Evolutionary conservation across 169 alveolate species (phyloP), one percentile per base, ranked within the genome.

Genomic region (Babesia bovis): DNA sequence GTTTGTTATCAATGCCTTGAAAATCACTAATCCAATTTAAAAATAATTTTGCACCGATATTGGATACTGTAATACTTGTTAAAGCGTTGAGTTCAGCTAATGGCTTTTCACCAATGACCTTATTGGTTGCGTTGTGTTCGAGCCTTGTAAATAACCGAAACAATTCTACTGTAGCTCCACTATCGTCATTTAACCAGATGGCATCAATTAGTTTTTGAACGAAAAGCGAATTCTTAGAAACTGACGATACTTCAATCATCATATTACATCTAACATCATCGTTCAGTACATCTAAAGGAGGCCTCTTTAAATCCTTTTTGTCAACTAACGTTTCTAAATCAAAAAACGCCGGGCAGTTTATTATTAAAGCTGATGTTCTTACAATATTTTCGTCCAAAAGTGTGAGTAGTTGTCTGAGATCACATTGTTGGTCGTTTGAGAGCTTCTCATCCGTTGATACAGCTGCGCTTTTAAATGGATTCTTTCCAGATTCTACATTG

Each of bases 171-270:
- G 28, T 55, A 30, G 81, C 52, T 5, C 32, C 72, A 10, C 12
- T 49, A 10, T 63, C 71, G 67, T 76, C 85, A 21, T 59, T 76
- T 13, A 66, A 35, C 78, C 71, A 52, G 73, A 76, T 76, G 40
- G 42, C 69, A 5, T 17, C 21, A 9, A 63, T 23, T 36, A 76
- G 12, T 0, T 52, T 36, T 47, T 67, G 72, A 44, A 76, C 58
- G 55, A 21, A 76, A 9, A 35, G 15, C 49, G 57, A 44, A 25
- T 66, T 76, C 12, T 60, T 60, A 15, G 49, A 17, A 17, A 44
- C 67, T 2, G 35, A 28, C 50, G 36, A 15, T 1, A 32, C 21
- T 47, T 76, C 85, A 1, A 50, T 41, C 26, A 76, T 35, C 74
- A 68, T 44, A 15, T 51, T 55, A 33, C 68, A 51, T 40, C 74